Percentiles rank a stretch among this genome's conserved stretches.
Evolutionary conservation across 1,284 basidiomycete genomes (phyloP).

Genomic region (Pseudozyma thailandica): DNA sequence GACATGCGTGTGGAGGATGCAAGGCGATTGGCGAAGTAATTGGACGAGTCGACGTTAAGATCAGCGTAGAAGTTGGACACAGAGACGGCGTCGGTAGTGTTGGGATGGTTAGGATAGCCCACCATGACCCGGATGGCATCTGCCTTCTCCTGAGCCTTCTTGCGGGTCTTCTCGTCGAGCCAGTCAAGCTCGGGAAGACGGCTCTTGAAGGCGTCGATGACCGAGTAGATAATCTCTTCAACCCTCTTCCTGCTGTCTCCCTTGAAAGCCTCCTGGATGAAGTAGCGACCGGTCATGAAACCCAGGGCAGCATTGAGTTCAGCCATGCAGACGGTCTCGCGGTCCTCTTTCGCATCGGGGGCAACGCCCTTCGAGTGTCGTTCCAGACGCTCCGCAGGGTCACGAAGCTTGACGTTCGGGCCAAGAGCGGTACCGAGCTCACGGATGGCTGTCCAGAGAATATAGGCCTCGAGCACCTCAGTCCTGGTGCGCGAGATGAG

Average conservation of each 20-base stretch:
- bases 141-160: constrained; percentile 86
- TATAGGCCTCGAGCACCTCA: constrained; percentile 85
- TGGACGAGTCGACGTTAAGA: constrained; percentile 76
- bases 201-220: constrained; percentile 84
- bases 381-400: constrained; percentile 73
- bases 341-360: constrained; percentile 83
- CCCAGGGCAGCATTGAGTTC: constrained; percentile 70
- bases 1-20: constrained; percentile 71
- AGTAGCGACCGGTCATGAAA: constrained; percentile 74
- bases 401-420: constrained; percentile 67
- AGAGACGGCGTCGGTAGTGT: constrained; percentile 79
- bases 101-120: constrained; percentile 85
- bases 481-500: constrained; percentile 78
- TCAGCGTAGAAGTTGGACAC: constrained; percentile 80
- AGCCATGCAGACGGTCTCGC: constrained; percentile 75
- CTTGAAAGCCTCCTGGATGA: constrained; percentile 86
- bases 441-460: constrained; percentile 70
- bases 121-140: constrained; percentile 84
- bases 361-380: constrained; percentile 82
- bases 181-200: constrained; percentile 83
- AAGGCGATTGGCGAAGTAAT: constrained; percentile 87
- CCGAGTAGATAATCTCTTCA: constrained; percentile 85
- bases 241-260: constrained; percentile 82
- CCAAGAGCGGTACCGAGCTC: constrained; percentile 54
- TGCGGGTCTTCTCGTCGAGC: constrained; percentile 88